Conservation (phyloP, 306 rosid species). For the Trichosanthes cucumerina region DNA sequence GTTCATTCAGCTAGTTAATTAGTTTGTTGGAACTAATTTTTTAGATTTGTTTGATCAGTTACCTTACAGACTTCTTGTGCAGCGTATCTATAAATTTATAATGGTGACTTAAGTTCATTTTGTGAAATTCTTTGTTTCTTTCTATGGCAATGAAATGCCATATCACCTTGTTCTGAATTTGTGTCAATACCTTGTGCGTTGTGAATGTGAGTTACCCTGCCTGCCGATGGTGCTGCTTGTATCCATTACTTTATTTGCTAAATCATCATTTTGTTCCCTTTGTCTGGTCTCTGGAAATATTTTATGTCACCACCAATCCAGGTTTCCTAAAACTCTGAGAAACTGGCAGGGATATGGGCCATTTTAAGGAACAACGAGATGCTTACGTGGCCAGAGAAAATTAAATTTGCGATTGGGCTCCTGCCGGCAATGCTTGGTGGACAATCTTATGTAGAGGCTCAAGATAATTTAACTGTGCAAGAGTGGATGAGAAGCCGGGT, state of each 20-base stretch:
- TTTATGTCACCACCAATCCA: background rate
- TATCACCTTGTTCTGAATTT: background rate
- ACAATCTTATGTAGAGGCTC: constrained; percentile 90
- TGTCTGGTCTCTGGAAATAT: background rate
- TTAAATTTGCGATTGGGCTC: constrained; percentile 91
- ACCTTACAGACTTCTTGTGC: background rate
- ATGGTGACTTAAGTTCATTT: background rate
- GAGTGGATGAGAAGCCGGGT: constrained; percentile 98
- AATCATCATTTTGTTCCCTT: background rate
- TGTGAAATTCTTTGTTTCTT: background rate
- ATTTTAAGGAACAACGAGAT: constrained; percentile 90
- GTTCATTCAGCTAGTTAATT: background rate
- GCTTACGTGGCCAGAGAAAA: constrained; percentile 97
- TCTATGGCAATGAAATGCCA: background rate
- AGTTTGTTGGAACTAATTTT: background rate
- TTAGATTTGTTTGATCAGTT: background rate
- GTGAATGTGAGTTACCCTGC: background rate
- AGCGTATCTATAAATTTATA: background rate
- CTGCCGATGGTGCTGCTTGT: background rate
- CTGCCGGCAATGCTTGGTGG: constrained; percentile 97
- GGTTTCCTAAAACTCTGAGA: constrained; percentile 12
- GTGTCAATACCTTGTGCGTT: background rate
- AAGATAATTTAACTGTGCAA: constrained; percentile 70
- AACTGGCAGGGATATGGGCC: constrained; percentile 78
- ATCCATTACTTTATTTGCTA: background rate